Conservation (phyloP, 768 basidiomycete species). For the Podaxis sp. region DNA sequence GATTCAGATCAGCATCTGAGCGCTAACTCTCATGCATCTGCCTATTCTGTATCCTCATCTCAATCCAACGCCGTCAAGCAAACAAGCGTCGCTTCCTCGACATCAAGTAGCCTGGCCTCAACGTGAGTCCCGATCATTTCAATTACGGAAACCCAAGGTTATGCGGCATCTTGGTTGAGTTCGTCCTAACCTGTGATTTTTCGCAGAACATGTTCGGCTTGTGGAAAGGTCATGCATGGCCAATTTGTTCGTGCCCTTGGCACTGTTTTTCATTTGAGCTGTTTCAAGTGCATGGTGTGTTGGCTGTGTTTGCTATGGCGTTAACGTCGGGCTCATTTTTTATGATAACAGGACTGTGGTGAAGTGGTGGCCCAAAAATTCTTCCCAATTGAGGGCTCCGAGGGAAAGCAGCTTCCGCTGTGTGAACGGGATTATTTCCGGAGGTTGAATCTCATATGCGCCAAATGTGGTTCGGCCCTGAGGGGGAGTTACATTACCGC, state of each 20-base stretch:
- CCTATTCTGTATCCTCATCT: slow-evolving; percentile 50
- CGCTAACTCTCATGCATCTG: slow-evolving; percentile 46
- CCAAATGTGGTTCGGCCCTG: slow-evolving; percentile 90
- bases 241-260: slow-evolving; percentile 95
- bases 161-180: slow-evolving; percentile 16
- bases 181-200: slow-evolving; percentile 22
- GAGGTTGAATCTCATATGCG: slow-evolving; percentile 92
- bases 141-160: slow-evolving; percentile 1
- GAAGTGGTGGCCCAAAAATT: slow-evolving; percentile 97
- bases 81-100: slow-evolving; percentile 49
- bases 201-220: slow-evolving; percentile 67
- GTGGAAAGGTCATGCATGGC: slow-evolving; percentile 82
- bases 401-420: slow-evolving; percentile 87
- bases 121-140: slow-evolving; percentile 42
- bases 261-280: slow-evolving; percentile 93
- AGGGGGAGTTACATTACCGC: slow-evolving; percentile 99
- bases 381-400: slow-evolving; percentile 93
- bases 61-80: slow-evolving; percentile 26
- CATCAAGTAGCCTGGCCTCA: slow-evolving; percentile 51
- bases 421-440: slow-evolving; percentile 99
- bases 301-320: slow-evolving; percentile 2
- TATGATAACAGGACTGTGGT: slow-evolving; percentile 75
- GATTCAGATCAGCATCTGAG: slow-evolving; percentile 43
- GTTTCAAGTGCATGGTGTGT: slow-evolving; percentile 95
- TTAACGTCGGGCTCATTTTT: not conserved